Evolutionary conservation across 768 basidiomycete genomes (phyloP).

Genomic region (Leucogyrophana mollusca): DNA sequence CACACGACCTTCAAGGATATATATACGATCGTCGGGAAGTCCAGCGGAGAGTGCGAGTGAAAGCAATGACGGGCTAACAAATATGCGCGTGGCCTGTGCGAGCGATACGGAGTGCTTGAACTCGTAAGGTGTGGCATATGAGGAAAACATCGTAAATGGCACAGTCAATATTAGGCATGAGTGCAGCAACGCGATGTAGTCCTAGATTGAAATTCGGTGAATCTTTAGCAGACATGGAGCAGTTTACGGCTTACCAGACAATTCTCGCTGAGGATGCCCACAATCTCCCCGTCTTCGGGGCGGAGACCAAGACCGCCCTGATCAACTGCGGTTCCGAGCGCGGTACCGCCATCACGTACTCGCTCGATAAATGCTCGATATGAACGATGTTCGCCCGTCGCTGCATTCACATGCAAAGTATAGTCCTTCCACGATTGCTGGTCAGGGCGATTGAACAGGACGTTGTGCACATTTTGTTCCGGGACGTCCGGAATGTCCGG

Average conservation of each 20-base stretch:
- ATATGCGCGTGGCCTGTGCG: conserved; percentile 45
- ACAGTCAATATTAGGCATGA: conserved; percentile 41
- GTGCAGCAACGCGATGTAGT: conserved; percentile 44
- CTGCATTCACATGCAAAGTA: conserved; percentile 50
- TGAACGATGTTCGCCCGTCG: conserved; percentile 41
- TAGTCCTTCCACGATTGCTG: conserved; percentile 50
- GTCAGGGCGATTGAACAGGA: conserved; percentile 50
- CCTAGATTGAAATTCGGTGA: conserved; percentile 37
- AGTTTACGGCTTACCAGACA: conserved; percentile 55
- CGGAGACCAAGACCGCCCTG: conserved; percentile 55
- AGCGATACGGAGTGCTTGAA: conserved; percentile 44
- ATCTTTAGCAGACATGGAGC: too few relatives aligned
- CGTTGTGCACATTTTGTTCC: conserved; percentile 46
- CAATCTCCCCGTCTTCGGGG: conserved; percentile 45
- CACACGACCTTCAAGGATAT: conserved; percentile 39
- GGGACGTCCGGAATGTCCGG: conserved; percentile 46
- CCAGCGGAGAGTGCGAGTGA: conserved; percentile 32
- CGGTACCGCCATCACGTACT: conserved; percentile 50
- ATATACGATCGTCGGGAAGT: conserved; percentile 36
- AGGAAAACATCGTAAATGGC: conserved; percentile 47
- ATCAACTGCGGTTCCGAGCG: conserved; percentile 39
- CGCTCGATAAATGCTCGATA: conserved; percentile 44
- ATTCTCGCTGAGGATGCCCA: conserved; percentile 69
- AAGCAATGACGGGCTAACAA: conserved; percentile 43
- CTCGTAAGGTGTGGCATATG: conserved; percentile 49